Conservation (phyloP, 2,329 filamentous ascomycete species). For the Ophiobolus disseminans region DNA sequence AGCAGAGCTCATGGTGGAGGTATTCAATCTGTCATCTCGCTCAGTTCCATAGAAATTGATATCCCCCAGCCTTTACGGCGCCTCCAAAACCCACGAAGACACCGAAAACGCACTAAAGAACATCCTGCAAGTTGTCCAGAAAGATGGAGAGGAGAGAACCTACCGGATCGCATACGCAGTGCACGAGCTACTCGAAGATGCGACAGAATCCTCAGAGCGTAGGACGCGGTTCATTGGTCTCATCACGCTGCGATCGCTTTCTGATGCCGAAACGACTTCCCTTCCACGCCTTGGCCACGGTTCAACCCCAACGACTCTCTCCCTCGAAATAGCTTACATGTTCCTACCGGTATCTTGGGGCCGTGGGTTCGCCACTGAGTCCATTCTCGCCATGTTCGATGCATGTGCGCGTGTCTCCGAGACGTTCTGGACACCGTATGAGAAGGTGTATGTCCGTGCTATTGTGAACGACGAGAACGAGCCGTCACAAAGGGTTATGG, state of each 20-base stretch:
- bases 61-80: constrained; percentile 23
- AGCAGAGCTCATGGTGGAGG: constrained; percentile 35
- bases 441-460: constrained; percentile 28
- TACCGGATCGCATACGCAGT: constrained; percentile 32
- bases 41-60: not conserved
- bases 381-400: constrained; percentile 41
- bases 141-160: constrained; percentile 9
- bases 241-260: constrained; percentile 15
- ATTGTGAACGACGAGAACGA: constrained; percentile 34
- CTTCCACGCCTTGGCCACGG: constrained; percentile 10
- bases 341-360: constrained; percentile 41
- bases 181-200: constrained; percentile 16
- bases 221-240: constrained; percentile 23
- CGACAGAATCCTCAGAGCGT: not conserved
- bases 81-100: constrained; percentile 28
- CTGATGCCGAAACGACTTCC: constrained; percentile 11
- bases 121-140: not conserved
- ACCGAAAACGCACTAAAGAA: constrained; percentile 18
- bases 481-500: constrained; percentile 30
- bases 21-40: constrained; percentile 8
- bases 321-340: constrained; percentile 46
- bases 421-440: constrained; percentile 27
- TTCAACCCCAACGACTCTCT: constrained; percentile 17
- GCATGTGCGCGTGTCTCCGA: constrained; percentile 18
- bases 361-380: constrained; percentile 50